Conservation (phyloP, 345 rosid species). For the Euphorbia tirucalli region DNA sequence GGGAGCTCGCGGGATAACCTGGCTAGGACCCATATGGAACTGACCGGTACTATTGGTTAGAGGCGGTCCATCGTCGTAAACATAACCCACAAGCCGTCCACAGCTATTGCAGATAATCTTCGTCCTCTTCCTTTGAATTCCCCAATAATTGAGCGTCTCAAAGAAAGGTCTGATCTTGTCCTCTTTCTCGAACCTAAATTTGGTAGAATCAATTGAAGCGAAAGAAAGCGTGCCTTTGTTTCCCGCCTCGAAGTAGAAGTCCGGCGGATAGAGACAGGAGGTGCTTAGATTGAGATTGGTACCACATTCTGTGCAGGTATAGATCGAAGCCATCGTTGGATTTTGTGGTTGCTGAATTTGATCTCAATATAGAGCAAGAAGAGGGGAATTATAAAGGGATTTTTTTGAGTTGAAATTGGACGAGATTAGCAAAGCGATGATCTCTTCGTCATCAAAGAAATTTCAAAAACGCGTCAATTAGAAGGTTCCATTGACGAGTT, state of each 20-base stretch:
- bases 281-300: conserved; percentile 61
- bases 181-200: conserved; percentile 71
- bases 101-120: conserved; percentile 68
- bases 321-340: conserved; percentile 51
- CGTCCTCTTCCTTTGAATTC: conserved; percentile 70
- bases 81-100: conserved; percentile 48
- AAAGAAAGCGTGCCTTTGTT: conserved; percentile 79
- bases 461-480: conserved; percentile 13
- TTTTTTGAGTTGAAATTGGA: too few relatives aligned
- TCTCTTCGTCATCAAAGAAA: not conserved
- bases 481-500: not conserved
- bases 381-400: not conserved
- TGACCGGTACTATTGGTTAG: conserved; percentile 60
- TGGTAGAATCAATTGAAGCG: conserved; percentile 61
- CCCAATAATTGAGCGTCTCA: conserved; percentile 86
- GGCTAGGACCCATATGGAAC: conserved; percentile 80
- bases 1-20: conserved; percentile 72
- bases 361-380: too few relatives aligned
- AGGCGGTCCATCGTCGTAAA: conserved; percentile 91
- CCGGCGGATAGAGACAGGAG: conserved; percentile 56
- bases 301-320: conserved; percentile 72
- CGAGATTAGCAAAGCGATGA: not conserved
- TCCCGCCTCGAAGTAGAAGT: conserved; percentile 90
- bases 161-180: conserved; percentile 82
- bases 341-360: not conserved